phyloP scores from a whole-genome alignment of 768 basidiomycete genomes.

The Suillus alpinus region DNA sequence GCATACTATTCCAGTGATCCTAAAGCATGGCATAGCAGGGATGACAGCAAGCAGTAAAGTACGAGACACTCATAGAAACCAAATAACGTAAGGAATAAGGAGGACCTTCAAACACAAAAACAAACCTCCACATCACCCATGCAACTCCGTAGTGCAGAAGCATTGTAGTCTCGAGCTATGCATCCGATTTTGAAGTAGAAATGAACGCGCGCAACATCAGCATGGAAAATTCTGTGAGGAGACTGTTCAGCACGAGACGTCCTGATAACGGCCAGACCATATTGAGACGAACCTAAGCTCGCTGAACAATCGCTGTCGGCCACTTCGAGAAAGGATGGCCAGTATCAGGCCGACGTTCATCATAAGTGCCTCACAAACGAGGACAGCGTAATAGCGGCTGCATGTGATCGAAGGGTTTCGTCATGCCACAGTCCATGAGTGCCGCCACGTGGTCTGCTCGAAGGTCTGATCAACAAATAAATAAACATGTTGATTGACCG shows the following conservation, averaged over 20 bases:
- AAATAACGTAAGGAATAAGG: not conserved
- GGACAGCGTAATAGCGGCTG: not conserved
- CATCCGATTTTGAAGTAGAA: not conserved
- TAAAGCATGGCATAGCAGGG: not conserved
- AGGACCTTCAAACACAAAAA: not conserved
- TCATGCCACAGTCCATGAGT: not conserved
- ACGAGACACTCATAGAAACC: not conserved
- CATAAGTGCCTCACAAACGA: constrained; percentile 4
- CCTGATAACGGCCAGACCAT: not conserved
- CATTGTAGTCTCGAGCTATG: not conserved
- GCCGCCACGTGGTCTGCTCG: not conserved
- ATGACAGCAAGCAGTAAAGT: not conserved
- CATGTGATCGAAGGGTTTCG: not conserved
- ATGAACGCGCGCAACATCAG: not conserved
- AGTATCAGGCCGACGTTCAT: not conserved
- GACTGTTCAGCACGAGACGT: not conserved
- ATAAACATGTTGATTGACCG: not conserved
- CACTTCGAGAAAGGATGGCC: not conserved
- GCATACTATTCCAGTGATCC: too few relatives aligned
- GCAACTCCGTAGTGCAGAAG: not conserved
- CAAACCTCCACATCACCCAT: not conserved
- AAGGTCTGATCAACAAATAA: not conserved
- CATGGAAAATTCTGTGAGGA: not conserved
- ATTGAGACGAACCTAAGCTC: not conserved
- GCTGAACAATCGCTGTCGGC: not conserved